Base-by-base conservation (phyloP, 352 stramenopile species). In the Salisapilia sapeloensis region DNA sequence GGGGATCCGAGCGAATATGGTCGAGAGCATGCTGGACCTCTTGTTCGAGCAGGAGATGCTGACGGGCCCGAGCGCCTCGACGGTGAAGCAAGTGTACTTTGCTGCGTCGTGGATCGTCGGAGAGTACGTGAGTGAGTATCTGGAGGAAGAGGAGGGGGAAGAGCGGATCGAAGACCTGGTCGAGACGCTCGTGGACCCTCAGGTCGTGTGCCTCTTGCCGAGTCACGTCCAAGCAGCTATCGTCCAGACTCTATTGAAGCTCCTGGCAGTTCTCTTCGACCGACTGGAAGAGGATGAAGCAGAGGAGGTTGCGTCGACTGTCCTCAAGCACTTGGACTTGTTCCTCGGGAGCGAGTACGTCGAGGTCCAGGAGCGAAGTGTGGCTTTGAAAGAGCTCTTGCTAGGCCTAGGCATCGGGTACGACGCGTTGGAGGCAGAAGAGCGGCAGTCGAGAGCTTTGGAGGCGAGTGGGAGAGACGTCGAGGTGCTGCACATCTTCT, bases 31-130 rank as follows among this genome's bases (percentile, higher is more conserved):
- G 66, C 74, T 97, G 27, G 75, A 89, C 14, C 42, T 98, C 34
- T 50, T 99, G 19, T 62, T 93, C 39, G 82, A 96, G 44, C 67
- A 69, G 57, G 50, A 92, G 38, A 64, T 63, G 8, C 37, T 90
- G 13, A 85, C 60, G 31, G 61, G 66, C 1, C 65, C 71, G 4
- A 65, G 71, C 17, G 61, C 67, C 15, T 49, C 75, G 16, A 93
- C 90, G 12, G 67, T 98, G 24, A 75, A 78, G 16, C 76, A 98
- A 44, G 86, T 98, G 20, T 78, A 96, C 28, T 92, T 82, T 38
- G 93, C 93, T 3, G 84, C 93, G 8, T 92, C 92, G 15, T 99
- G 91, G 90, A 97, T 99, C 56, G 84, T 94, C 0, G 95, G 94
- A 28, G 95, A 99, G 60, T 99, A 98, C 24, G 61, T 92, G 15